phyloP scores from a whole-genome alignment of 2,329 filamentous ascomycete genomes.

The Colletotrichum sp. region DNA sequence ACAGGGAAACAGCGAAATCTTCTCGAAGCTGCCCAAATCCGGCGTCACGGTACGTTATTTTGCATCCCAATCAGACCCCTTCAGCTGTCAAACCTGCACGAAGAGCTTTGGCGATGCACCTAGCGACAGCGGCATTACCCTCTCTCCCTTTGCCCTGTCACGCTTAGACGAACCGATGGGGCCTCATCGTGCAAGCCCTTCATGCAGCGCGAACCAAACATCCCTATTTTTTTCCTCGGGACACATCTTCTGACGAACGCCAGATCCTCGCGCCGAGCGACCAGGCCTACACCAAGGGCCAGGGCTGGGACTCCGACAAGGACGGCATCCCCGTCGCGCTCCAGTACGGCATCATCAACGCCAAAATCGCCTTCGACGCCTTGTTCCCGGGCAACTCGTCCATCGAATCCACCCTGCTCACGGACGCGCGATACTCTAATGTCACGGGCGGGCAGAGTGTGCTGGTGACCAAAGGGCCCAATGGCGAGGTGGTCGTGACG shows the following conservation, averaged over 20 bases:
- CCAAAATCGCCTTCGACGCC: conserved; percentile 46
- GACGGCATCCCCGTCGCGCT: conserved; percentile 50
- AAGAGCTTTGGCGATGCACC: background rate
- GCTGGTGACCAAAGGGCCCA: conserved; percentile 47
- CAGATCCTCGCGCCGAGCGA: conserved; percentile 64
- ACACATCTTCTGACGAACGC: background rate
- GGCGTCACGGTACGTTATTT: conserved; percentile 47
- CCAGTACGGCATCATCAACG: conserved; percentile 65
- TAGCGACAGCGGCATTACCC: background rate
- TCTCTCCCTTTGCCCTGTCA: background rate
- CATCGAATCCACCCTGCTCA: conserved; percentile 51
- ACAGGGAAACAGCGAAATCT: conserved; percentile 47
- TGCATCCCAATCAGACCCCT: background rate
- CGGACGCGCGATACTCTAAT: conserved; percentile 46
- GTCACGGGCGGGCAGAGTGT: conserved; percentile 56
- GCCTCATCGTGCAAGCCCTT: background rate
- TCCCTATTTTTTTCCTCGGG: background rate
- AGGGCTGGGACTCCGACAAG: conserved; percentile 45
- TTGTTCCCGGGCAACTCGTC: conserved; percentile 41
- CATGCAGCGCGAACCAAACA: background rate
- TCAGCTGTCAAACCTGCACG: background rate
- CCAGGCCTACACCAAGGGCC: conserved; percentile 52
- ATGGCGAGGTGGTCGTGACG: conserved; percentile 29
- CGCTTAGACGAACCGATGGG: background rate
- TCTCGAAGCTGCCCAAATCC: conserved; percentile 46